phyloP scores from a whole-genome alignment of 2,329 filamentous ascomycete species.

The Fusarium sp. region DNA sequence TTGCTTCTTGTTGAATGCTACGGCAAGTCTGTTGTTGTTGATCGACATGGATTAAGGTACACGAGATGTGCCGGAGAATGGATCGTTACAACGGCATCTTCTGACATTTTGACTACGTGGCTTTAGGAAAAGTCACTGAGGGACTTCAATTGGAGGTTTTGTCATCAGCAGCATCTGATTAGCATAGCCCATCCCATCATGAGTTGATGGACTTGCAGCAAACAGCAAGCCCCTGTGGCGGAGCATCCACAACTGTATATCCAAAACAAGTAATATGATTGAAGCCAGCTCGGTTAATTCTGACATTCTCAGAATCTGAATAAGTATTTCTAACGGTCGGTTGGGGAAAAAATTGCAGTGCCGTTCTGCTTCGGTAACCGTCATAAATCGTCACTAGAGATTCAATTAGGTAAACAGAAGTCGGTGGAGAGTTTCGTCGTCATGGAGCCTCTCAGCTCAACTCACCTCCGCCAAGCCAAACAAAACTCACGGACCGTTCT shows the following conservation, averaged over 20 bases:
- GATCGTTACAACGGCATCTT: slow-evolving; percentile 18
- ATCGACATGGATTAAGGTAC: slow-evolving; percentile 17
- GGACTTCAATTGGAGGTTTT: slow-evolving; percentile 20
- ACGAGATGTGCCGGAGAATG: slow-evolving; percentile 8
- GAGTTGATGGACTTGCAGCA: background rate
- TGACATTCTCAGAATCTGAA: slow-evolving; percentile 23
- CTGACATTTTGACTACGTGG: slow-evolving; percentile 3
- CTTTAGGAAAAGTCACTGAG: background rate
- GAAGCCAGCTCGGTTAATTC: slow-evolving; percentile 14
- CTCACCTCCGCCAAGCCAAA: background rate
- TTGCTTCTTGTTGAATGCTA: background rate
- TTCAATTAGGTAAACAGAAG: slow-evolving; percentile 19
- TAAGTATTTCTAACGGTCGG: background rate
- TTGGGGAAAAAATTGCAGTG: slow-evolving; percentile 17
- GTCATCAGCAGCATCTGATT: slow-evolving; percentile 5
- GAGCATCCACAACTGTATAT: slow-evolving; percentile 22
- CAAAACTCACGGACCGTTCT: background rate
- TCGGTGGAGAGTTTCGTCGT: background rate
- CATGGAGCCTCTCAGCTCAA: background rate
- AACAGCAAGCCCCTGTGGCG: slow-evolving; percentile 21
- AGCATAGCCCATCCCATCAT: slow-evolving; percentile 13
- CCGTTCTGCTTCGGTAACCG: background rate
- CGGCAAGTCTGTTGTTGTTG: background rate
- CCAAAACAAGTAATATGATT: slow-evolving; percentile 16
- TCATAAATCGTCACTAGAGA: background rate